Percentiles rank a stretch among this genome's conserved stretches.
These are phyloP conservation scores for Trichosporon sp. DNA, from an alignment of 1,284 basidiomycete species.

Conservation along the genomic window DNA sequence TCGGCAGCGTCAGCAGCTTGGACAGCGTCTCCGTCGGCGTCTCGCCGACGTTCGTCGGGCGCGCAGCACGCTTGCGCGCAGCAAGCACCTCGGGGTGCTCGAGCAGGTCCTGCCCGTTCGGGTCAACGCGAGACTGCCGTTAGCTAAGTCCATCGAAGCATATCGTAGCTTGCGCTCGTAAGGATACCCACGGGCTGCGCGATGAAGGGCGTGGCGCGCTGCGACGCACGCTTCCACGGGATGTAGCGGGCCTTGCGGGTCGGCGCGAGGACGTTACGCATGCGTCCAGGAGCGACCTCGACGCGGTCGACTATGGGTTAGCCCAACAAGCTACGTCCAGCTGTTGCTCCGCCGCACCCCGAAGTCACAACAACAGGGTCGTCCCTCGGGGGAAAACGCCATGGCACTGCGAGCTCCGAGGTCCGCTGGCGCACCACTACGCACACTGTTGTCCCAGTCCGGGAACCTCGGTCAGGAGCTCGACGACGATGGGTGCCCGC, in stretches of 20 bases:
- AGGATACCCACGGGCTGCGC: conserved; percentile 2
- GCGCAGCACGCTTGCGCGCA: background rate
- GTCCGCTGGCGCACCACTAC: background rate
- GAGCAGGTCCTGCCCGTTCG: conserved; percentile 8
- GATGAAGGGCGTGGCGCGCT: conserved; percentile 3
- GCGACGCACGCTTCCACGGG: conserved; percentile 23
- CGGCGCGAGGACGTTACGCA: conserved; percentile 36
- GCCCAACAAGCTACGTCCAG: conserved; percentile 46
- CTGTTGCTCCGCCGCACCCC: conserved; percentile 45
- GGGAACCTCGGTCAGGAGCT: conserved; percentile 36
- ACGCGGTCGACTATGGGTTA: conserved; percentile 52
- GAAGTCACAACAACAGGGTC: conserved; percentile 59
- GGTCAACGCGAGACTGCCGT: background rate
- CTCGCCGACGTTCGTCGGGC: conserved; percentile 1
- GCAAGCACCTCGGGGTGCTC: conserved; percentile 6
- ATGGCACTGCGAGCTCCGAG: background rate
- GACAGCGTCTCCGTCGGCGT: conserved; percentile 25
- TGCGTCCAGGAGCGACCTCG: conserved; percentile 32
- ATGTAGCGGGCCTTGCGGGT: conserved; percentile 31
- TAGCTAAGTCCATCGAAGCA: background rate
- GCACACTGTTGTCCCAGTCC: conserved; percentile 27
- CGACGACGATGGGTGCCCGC: conserved; percentile 26
- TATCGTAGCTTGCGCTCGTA: background rate
- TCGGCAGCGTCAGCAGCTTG: conserved; percentile 26
- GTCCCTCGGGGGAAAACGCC: background rate